Evolutionary conservation across 495 filamentous ascomycete species (phyloP), one percentile per base, ranked within the genome.

Genomic region (Penicillium pulvis): DNA sequence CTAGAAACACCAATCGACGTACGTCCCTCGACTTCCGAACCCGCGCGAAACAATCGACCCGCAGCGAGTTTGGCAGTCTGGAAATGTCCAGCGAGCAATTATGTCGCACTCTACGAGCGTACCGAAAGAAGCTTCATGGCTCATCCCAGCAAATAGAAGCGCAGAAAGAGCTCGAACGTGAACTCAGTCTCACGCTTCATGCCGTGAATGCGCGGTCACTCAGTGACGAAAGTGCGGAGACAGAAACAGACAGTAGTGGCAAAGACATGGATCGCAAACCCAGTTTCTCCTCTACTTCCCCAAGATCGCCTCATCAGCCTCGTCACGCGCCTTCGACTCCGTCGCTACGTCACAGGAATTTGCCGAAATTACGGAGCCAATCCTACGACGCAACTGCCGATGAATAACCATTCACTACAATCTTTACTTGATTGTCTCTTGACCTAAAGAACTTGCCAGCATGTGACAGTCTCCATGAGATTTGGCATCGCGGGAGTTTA

Each of bases 81-180:
- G 85, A 85, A 63, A 84, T 85, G 73, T 86, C 89, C 7, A 93
- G 90, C 1, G 90, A 94, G 62, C 88, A 92, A 59, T 79, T 92
- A 0, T 91, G 88, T 62, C 88, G 89, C 26, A 87, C 87, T 6
- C 79, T 98, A 7, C 85, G 88, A 50, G 83, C 87, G 2, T 97
- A 95, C 66, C 83, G 94, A 16, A 93, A 92, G 74, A 91, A 90
- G 66, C 81, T 97, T 8, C 73, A 83, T 23, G 85, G 84, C 12
- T 83, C 82, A 12, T 74, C 81, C 2, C 84, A 92, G 41, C 81
- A 81, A 30, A 75, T 85, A 12, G 87, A 91, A 51, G 71, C 84
- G 3, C 73, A 89, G 19, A 83, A 85, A 41, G 90, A 95, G 65
- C 77, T 96, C 6, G 90, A 94, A 57, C 82, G 86, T 39, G 93